Percentiles rank a stretch among this genome's conserved stretches.
Conservation (phyloP, 2,329 filamentous ascomycete species). For the Venturiaceae sp. region DNA sequence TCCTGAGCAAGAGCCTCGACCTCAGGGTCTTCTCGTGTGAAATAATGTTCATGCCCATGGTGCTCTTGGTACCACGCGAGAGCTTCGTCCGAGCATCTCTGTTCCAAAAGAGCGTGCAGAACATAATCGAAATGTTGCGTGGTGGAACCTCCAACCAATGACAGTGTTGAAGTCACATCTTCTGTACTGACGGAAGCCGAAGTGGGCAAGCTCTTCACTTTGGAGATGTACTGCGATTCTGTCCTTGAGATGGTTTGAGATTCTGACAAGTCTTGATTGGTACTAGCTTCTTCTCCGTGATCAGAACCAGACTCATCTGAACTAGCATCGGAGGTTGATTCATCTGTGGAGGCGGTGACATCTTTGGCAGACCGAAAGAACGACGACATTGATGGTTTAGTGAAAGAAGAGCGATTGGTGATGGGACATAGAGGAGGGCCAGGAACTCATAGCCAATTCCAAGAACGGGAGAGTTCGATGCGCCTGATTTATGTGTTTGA, state of each 20-base stretch:
- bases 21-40: slow-evolving; percentile 21
- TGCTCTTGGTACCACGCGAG: slow-evolving; percentile 21
- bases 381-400: slow-evolving; percentile 9
- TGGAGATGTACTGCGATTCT: background rate
- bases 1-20: slow-evolving; percentile 25
- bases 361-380: slow-evolving; percentile 13
- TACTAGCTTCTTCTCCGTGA: background rate
- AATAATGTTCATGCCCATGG: slow-evolving; percentile 12
- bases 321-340: background rate
- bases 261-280: background rate
- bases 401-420: slow-evolving; percentile 6
- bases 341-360: slow-evolving; percentile 6
- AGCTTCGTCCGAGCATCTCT: slow-evolving; percentile 29
- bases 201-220: background rate
- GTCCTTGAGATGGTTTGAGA: background rate
- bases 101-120: slow-evolving; percentile 35
- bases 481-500: no score
- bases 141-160: background rate
- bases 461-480: background rate
- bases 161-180: background rate
- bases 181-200: background rate
- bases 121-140: slow-evolving; percentile 13
- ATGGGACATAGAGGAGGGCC: no score
- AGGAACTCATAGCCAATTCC: background rate
- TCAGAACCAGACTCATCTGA: background rate